Base-by-base conservation (phyloP, 2,329 filamentous ascomycete species). In the Conoideocrella luteorostrata region DNA sequence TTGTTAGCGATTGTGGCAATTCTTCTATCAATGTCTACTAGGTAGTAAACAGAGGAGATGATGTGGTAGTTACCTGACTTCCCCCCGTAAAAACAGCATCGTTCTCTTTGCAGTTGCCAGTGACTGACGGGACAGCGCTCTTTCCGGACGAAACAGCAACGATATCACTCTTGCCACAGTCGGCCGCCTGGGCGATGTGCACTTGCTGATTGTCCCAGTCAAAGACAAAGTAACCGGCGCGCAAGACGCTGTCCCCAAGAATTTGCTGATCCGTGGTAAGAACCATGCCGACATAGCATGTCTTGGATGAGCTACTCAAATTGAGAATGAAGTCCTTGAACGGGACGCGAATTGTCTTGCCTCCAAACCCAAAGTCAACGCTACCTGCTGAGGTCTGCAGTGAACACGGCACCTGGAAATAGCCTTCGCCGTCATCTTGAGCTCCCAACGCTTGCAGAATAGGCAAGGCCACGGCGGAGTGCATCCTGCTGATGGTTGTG, bases 251-350 rank as follows among this genome's bases (percentile, higher is more conserved):
- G 50, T 70, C 67, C 13, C 68, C 68, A 10, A 71, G 57, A 12
- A 71, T 67, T 50, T 69, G 66, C 56, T 69, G 65, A 28, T 64
- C 63, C n/a, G 54, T 57, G 5, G 63, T 65, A 6, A 59, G 28
- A n/a, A 61, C 55, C 2, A 71, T 53, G 20, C 71, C 71, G 11
- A 71, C 59, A 39, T 67, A 62, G 57, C 71, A 74, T 32, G 53
- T 60, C 11, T 52, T 51, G 12, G 55, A 53, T 37, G 61, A 52
- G 11, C 64, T 54, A 21, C 34, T 17, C 32, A 66, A 48, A 48
- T 73, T 61, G 43, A 77, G 63, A 51, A 78, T 68, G 39, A 78
- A 73, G 50, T 79, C 73, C 46, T 57, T 60, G 13, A 71, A 60
- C 4, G 69, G 58, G 12, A 75, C 70, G 7, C 52, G 58, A 22